A percentile compares a stretch with the other conserved stretches of the same genome.
Conservation (phyloP, 768 basidiomycete species). For the Suillus subluteus region DNA sequence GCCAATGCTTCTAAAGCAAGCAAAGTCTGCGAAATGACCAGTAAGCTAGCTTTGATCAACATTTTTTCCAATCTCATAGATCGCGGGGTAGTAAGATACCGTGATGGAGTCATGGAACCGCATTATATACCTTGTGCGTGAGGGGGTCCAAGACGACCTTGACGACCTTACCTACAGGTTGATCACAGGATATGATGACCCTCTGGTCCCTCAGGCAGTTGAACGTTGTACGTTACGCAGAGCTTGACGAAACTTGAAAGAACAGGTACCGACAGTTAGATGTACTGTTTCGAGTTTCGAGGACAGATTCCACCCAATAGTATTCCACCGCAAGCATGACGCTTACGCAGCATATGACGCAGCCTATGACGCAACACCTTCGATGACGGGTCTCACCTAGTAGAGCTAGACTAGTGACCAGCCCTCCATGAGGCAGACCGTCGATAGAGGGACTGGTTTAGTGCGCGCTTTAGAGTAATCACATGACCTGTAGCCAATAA, state of each 20-base stretch:
- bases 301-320: not conserved
- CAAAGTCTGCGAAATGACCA: slow-evolving; percentile 11
- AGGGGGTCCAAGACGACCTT: not conserved
- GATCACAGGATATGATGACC: slow-evolving; percentile 2
- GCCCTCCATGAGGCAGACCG: no score
- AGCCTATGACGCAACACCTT: no score
- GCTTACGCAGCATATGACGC: no score
- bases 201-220: not conserved
- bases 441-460: no score
- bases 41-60: slow-evolving; percentile 1
- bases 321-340: not conserved
- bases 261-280: not conserved
- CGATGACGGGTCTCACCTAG: no score
- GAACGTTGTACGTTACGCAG: not conserved
- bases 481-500: no score
- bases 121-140: not conserved
- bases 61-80: not conserved
- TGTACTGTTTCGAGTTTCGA: not conserved
- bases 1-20: slow-evolving; percentile 14
- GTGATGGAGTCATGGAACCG: not conserved
- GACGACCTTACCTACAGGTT: not conserved
- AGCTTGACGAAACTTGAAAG: not conserved
- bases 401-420: no score
- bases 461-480: no score
- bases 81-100: not conserved